A percentile compares a stretch with the other conserved stretches of the same genome.
Evolutionary conservation across 106 monocot genomes (phyloP).

Genomic region (Dendrobium huoshanense): DNA sequence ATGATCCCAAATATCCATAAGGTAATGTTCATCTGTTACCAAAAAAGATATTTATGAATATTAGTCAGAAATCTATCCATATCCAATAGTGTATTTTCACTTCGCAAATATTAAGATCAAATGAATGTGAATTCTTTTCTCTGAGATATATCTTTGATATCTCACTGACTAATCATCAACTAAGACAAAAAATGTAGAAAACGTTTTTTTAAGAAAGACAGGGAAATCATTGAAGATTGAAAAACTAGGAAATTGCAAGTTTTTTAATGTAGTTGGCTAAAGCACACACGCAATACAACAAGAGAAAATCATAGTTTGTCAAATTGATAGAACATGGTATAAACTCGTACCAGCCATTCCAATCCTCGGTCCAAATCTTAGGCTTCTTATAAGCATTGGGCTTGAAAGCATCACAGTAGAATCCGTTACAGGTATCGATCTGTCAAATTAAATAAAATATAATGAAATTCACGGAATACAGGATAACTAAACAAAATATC

Average conservation of each 20-base stretch:
- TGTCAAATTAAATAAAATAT: slow-evolving; percentile 29
- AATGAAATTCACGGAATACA: not conserved
- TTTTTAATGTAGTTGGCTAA: not conserved
- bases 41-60: too few relatives aligned
- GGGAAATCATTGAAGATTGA: too few relatives aligned
- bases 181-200: too few relatives aligned
- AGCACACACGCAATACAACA: not conserved
- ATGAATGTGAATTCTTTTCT: too few relatives aligned
- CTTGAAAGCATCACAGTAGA: slow-evolving; percentile 89
- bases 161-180: too few relatives aligned
- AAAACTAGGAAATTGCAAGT: not conserved
- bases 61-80: too few relatives aligned
- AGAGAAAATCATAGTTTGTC: not conserved
- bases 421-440: slow-evolving; percentile 94
- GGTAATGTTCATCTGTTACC: too few relatives aligned
- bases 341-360: slow-evolving; percentile 85
- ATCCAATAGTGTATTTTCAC: too few relatives aligned
- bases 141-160: too few relatives aligned
- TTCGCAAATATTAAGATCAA: too few relatives aligned
- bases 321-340: not conserved
- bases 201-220: too few relatives aligned
- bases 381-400: slow-evolving; percentile 87
- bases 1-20: too few relatives aligned
- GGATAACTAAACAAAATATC: not conserved
- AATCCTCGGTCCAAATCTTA: slow-evolving; percentile 92